Percentiles rank a stretch among this genome's conserved stretches.
Evolutionary conservation across 257 asterid species (phyloP).

Genomic region (Petunia secreta): DNA sequence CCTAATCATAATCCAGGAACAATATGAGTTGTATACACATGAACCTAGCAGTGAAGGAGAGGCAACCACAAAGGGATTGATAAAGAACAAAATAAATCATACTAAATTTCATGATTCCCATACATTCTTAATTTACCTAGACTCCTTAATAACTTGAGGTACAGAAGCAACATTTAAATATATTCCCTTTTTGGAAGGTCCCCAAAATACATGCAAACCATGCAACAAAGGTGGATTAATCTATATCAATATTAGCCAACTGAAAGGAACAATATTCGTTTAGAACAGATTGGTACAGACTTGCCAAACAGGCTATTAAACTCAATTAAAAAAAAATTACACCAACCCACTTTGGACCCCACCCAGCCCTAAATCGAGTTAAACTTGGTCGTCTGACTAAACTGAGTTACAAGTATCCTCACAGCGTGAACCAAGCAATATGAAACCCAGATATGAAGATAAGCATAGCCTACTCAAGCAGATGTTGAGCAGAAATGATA

Average conservation of each 20-base stretch:
- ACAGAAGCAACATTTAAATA: neutral
- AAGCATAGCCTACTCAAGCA: neutral
- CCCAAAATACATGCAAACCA: neutral
- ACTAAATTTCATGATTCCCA: neutral
- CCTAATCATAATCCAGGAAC: slow-evolving; percentile 51
- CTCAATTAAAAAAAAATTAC: too few species aligned
- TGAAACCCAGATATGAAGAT: slow-evolving; percentile 19
- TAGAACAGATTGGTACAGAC: neutral
- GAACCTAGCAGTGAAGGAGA: neutral
- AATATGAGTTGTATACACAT: slow-evolving; percentile 7
- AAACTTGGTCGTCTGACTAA: neutral
- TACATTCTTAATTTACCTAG: neutral
- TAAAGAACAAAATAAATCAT: neutral
- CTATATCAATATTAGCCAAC: neutral
- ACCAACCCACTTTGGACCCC: too few species aligned
- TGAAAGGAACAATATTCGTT: neutral
- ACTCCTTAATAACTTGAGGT: neutral
- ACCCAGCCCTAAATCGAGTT: too few species aligned
- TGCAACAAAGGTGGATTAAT: slow-evolving; percentile 9
- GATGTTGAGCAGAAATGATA: neutral
- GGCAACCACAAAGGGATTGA: neutral
- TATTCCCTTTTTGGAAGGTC: neutral
- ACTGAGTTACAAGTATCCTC: neutral
- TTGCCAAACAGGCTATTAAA: too few species aligned
- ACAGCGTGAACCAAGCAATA: neutral